Evolutionary conservation across 2,329 filamentous ascomycete species (phyloP), one percentile per base, ranked within the genome.

Genomic region (Basipetospora chlamydospora): DNA sequence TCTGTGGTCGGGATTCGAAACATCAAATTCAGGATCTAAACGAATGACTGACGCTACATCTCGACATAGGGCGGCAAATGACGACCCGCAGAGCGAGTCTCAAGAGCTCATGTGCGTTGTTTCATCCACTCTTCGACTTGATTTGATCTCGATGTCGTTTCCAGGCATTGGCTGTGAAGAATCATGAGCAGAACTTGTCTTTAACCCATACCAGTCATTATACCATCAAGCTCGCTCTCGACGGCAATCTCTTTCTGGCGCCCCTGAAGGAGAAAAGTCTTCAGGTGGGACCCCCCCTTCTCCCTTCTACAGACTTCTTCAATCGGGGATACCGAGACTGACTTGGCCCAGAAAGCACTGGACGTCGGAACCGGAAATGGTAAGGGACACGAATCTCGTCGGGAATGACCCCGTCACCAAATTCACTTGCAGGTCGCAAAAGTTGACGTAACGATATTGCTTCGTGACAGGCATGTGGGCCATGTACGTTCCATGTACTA

Each of bases 341-440:
- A 28, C 25, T 15, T 0, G 2, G 3, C 0, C 5, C 43, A 44
- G 43, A 45, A 35, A 22, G 40, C 43, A 2, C 49, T 73, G 15
- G 66, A 70, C 40, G 52, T 72, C 6, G 65, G 68, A 28, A 73
- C 69, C 3, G 72, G 71, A 20, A 67, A 67, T 1, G 70, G 70
- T 10, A 43, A 4, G 22, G 26, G 16, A 28, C 8, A 28, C 11
- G n/a, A n/a, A n/a, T 5, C 16, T 13, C 26, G 16, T 20, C 62
- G 20, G 63, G 70, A 37, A 71, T 66, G 69, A 61, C 67, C 3
- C 49, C 44, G 47, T 47, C 17, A 66, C 72, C 18, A n/a, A n/a
- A n/a, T n/a, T n/a, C n/a, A n/a, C n/a, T n/a, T 70, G 37, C 72
- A 66, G 69, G 63, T 67, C 3, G 50, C 44, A 47, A 47, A 30